Conservation (phyloP, 768 basidiomycete species). For the Ephemerocybe angulata region DNA sequence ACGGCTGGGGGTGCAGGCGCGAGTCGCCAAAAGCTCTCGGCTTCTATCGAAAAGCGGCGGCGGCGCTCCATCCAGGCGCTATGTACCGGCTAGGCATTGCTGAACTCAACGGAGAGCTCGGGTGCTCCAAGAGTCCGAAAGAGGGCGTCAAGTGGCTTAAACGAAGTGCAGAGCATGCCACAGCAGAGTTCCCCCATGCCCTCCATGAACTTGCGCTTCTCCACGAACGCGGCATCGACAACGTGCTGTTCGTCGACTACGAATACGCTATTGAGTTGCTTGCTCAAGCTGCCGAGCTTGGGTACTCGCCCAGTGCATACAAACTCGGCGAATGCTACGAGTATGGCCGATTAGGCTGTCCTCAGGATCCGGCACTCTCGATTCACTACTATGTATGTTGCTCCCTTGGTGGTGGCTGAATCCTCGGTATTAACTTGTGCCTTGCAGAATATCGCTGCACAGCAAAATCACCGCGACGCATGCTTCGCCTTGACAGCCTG, state of each 20-base stretch:
- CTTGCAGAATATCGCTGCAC: conserved; percentile 90
- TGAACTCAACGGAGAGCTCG: conserved; percentile 93
- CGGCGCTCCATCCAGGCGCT: conserved; percentile 87
- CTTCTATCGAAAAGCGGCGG: conserved; percentile 92
- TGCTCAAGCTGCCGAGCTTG: conserved; percentile 92
- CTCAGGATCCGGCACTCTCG: conserved; percentile 92
- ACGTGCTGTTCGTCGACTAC: conserved; percentile 93
- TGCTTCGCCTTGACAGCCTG: conserved; percentile 98
- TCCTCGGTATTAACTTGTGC: background rate
- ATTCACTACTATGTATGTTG: conserved; percentile 95
- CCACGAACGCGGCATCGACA: conserved; percentile 97
- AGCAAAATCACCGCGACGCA: conserved; percentile 94
- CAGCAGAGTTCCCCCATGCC: conserved; percentile 94
- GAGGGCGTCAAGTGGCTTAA: conserved; percentile 99
- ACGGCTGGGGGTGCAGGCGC: conserved; percentile 95
- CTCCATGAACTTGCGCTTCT: conserved; percentile 90
- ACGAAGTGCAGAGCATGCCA: conserved; percentile 90
- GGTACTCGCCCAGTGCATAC: conserved; percentile 94
- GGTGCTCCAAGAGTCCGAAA: conserved; percentile 79
- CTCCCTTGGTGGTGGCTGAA: background rate
- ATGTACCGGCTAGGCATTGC: conserved; percentile 96
- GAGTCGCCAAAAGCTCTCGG: conserved; percentile 89
- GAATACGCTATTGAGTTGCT: conserved; percentile 94
- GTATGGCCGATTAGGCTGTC: conserved; percentile 98
- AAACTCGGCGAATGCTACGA: conserved; percentile 98